Base-by-base conservation (phyloP, 2,329 filamentous ascomycete species). In the Aspergillus glaucus region DNA sequence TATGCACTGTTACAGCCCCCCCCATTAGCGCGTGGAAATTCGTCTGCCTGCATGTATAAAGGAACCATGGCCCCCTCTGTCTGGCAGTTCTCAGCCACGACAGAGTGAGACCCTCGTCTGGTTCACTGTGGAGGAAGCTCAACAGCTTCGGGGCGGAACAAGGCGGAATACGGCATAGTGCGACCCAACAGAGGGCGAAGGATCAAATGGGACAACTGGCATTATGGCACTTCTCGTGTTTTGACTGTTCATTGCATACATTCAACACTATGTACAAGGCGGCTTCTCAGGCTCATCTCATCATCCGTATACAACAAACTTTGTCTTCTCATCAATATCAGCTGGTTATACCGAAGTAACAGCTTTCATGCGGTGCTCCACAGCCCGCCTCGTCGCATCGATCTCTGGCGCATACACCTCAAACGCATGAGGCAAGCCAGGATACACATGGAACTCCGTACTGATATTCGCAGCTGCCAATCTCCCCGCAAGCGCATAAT, bases 381-480 rank as follows among this genome's bases (percentile, higher is more conserved):
- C 40, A 2, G 54, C 52, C 44, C 50, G 44, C 48, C 56, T 47
- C 5, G 49, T 48, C 7, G 53, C 44, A 30, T 48, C 46, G 28
- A 46, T 53, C 12, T 52, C 19, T 15, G 55, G 56, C 7, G 51
- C 55, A 50, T 55, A 50, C 14, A 55, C 44, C 43, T 75, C 71
- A 48, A 70, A 74, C 4, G 57, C 63, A 59, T 76, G 72, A 28
- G 64, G 69, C 12, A 69, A 59, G 1, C 72, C 70, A 0, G 70
- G 68, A 59, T 71, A 73, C 4, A 77, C 60, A 55, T 76, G 73
- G 39, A 75, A 52, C 53, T 77, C 72, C 5, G 63, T 60, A 28
- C 64, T 60, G n/a, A 74, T 70, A 19, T 72, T 72, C 10, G 64
- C 66, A n/a, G 61, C 63, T 50, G 67, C 70, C 30, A 77, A 54